Conservation (phyloP, 345 rosid genomes). For the Brassica cretica region DNA sequence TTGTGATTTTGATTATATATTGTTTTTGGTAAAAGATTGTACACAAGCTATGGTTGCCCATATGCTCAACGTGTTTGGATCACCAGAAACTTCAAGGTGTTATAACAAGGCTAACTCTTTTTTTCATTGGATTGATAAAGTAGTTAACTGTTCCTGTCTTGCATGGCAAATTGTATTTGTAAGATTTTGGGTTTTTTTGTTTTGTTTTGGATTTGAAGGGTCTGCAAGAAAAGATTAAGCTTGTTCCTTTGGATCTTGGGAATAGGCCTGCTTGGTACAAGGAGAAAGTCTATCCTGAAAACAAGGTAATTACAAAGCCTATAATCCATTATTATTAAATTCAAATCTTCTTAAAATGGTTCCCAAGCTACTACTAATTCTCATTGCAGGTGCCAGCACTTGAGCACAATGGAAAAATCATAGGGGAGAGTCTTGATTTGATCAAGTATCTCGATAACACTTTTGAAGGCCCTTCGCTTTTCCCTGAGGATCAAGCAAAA, state of each 20-base stretch:
- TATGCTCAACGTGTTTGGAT: constrained; percentile 93
- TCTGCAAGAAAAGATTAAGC: constrained; percentile 70
- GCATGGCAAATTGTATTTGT: not conserved
- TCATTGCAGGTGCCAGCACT: constrained; percentile 71
- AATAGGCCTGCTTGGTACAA: constrained; percentile 88
- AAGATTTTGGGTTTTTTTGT: constrained; percentile 5
- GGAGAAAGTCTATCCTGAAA: constrained; percentile 75
- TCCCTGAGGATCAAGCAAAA: constrained; percentile 65
- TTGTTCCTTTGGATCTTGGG: constrained; percentile 73
- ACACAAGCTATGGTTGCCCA: constrained; percentile 63
- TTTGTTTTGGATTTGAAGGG: constrained; percentile 47
- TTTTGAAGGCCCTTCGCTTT: constrained; percentile 81
- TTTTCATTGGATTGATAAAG: not conserved
- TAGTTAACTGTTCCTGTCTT: not conserved
- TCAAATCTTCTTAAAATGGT: not conserved
- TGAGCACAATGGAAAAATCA: constrained; percentile 87
- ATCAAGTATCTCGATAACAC: constrained; percentile 71
- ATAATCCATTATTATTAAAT: not conserved
- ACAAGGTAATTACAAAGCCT: constrained; percentile 56
- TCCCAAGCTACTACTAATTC: not conserved
- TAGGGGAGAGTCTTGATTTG: constrained; percentile 87
- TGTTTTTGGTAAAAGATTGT: constrained; percentile 51
- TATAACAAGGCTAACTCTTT: not conserved
- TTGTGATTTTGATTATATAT: not conserved
- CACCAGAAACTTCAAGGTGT: constrained; percentile 83